Percentiles rank a stretch among this genome's conserved stretches.
Evolutionary conservation across 2,329 filamentous ascomycete species (phyloP).

Genomic region (Zymoseptoria ardabiliae): DNA sequence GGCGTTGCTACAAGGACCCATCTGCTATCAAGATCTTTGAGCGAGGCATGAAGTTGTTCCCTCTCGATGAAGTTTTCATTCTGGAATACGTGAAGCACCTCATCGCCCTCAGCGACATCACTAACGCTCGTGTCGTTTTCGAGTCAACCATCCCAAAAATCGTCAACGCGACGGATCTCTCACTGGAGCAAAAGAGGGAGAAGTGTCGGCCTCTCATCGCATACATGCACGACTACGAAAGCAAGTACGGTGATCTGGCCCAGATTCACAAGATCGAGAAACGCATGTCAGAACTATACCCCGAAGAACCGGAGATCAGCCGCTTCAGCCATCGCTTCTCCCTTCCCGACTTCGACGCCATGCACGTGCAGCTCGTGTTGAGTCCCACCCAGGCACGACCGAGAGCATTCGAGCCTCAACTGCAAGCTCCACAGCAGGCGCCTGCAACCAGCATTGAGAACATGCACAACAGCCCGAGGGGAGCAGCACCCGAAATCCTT

Average conservation of each 20-base stretch:
- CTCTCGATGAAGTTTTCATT: slow-evolving; percentile 86
- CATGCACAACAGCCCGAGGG: slow-evolving; percentile 4
- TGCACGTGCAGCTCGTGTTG: slow-evolving; percentile 71
- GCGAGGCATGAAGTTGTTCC: slow-evolving; percentile 85
- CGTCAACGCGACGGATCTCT: slow-evolving; percentile 53
- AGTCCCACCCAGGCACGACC: slow-evolving; percentile 71
- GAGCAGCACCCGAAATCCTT: slow-evolving; percentile 16
- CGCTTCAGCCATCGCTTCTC: slow-evolving; percentile 72
- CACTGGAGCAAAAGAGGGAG: slow-evolving; percentile 33
- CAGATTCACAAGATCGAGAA: slow-evolving; percentile 87
- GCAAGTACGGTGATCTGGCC: slow-evolving; percentile 82
- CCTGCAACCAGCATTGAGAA: slow-evolving; percentile 13
- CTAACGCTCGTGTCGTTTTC: slow-evolving; percentile 90
- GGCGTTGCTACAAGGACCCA: slow-evolving; percentile 89
- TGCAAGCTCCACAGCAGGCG: slow-evolving; percentile 8
- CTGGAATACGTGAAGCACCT: slow-evolving; percentile 94
- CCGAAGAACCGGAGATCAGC: slow-evolving; percentile 69
- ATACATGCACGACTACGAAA: slow-evolving; percentile 94
- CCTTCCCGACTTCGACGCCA: slow-evolving; percentile 66
- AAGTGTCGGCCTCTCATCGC: slow-evolving; percentile 80
- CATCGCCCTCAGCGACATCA: slow-evolving; percentile 78
- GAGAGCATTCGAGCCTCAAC: slow-evolving; percentile 21
- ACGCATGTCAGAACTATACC: slow-evolving; percentile 89
- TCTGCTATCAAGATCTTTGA: slow-evolving; percentile 95
- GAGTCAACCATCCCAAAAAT: slow-evolving; percentile 86